Evolutionary conservation across 108 stramenopile species (phyloP), one percentile per base, ranked within the genome.

Genomic region (Skeletonema grethae): DNA sequence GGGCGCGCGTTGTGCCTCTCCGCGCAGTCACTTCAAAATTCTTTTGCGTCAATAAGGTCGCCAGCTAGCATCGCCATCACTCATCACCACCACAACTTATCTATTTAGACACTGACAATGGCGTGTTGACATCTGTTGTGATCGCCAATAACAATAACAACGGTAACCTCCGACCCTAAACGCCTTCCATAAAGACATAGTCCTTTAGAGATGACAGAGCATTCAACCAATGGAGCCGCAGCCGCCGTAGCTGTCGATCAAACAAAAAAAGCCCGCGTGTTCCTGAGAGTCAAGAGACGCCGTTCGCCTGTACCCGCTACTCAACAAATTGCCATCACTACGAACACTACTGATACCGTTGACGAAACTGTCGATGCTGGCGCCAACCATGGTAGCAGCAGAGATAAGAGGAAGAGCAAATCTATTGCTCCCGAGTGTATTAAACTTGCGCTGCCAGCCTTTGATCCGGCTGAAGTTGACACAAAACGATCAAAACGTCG

Each of bases 241-340:
- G 50, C 1, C 50, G 0, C 22, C 50, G 22, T 9, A 10, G 50
- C 50, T 28, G 25, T 1, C 25, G 25, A 22, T n/a, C 50, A 22
- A 22, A 53, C 2, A 15, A 43, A 43, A 22, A 61, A 61, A 18
- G 38, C 60, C 16, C 60, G 31, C 11, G 31, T 61, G 0, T 32
- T 61, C 31, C 35, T 61, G 24, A 61, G 60, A 61, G n/a, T 61
- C 60, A 61, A 61, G 60, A 32, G 60, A 8, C 60, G 60, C 1
- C 60, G 60, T 7, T 36, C 34, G 12, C 50, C 50, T 0, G 18
- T 8, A 8, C 50, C 50, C 5, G 4, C 50, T 20, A 18, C 18
- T 22, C 18, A 15, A 24, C 24, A 20, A 53, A 4, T 53, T 53
- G 50, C 50, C 7, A 24, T 9, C 22, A 53, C 41, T n/a, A 3